Evolutionary conservation across 1,284 basidiomycete species (phyloP).

Genomic region (Malassezia cuniculi): DNA sequence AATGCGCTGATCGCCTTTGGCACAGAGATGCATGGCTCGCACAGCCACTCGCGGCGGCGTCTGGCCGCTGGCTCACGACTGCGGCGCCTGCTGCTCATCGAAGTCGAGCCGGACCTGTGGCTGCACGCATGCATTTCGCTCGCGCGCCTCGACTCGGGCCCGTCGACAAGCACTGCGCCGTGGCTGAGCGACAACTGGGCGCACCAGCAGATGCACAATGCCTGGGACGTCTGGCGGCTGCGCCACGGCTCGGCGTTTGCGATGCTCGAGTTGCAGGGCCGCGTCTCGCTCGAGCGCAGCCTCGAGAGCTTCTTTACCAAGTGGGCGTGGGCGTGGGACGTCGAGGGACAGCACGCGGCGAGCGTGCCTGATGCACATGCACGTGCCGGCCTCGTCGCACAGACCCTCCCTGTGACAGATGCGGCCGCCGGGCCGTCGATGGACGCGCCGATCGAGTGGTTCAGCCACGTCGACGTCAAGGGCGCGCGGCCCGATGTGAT

Average conservation of each 20-base stretch:
- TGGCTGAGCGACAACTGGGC: conserved; percentile 7
- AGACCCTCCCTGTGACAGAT: no score
- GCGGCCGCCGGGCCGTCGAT: no score
- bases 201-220: conserved; percentile 12
- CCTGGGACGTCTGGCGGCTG: conserved; percentile 12
- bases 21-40: neutral
- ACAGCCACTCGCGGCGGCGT: neutral
- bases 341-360: conserved; percentile 8
- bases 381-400: conserved; percentile 2
- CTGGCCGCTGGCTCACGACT: neutral
- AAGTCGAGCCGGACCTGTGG: conserved; percentile 12
- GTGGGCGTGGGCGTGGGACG: conserved; percentile 15
- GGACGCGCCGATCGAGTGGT: no score
- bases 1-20: conserved; percentile 13
- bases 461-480: neutral
- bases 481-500: conserved; percentile 1
- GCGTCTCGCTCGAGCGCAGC: conserved; percentile 1
- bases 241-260: neutral
- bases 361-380: conserved; percentile 3
- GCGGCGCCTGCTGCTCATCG: conserved; percentile 5
- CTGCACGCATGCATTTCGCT: conserved; percentile 4
- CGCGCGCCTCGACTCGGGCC: neutral
- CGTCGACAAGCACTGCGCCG: neutral
- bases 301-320: conserved; percentile 9
- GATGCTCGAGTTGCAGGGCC: neutral